Conservation (phyloP, 306 rosid genomes). For the Glycine soja region DNA sequence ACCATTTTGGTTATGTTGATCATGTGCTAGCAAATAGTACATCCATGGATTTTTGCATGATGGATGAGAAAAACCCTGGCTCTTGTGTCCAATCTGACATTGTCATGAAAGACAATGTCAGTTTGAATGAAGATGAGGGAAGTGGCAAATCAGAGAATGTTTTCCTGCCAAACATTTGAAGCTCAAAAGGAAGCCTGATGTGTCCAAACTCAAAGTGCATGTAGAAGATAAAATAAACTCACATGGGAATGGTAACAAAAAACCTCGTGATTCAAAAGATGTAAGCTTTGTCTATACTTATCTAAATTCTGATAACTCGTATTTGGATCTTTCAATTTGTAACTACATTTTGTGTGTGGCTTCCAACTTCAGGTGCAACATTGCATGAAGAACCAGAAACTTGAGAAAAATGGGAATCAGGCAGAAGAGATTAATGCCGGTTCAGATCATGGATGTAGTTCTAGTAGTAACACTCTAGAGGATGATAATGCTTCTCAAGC, state of each 20-base stretch:
- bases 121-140: slow-evolving; percentile 33
- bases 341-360: slow-evolving; percentile 1
- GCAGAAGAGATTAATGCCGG: slow-evolving; percentile 53
- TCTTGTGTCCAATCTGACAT: slow-evolving; percentile 49
- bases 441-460: slow-evolving; percentile 49
- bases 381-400: neutral
- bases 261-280: slow-evolving; percentile 49
- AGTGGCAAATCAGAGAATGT: slow-evolving; percentile 31
- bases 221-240: slow-evolving; percentile 35
- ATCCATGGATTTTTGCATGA: slow-evolving; percentile 24
- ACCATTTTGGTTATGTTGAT: neutral
- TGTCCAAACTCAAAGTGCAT: too few relatives aligned
- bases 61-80: slow-evolving; percentile 27
- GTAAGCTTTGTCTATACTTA: slow-evolving; percentile 49
- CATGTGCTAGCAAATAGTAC: neutral
- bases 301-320: neutral
- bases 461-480: slow-evolving; percentile 58
- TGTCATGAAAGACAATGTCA: slow-evolving; percentile 48
- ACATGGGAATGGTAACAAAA: slow-evolving; percentile 53
- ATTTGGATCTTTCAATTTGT: neutral
- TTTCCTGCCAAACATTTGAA: slow-evolving; percentile 37
- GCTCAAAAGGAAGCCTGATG: slow-evolving; percentile 47
- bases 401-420: neutral
- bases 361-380: slow-evolving; percentile 49
- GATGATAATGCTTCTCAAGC: slow-evolving; percentile 37